Evolutionary conservation across 257 asterid species (phyloP), one percentile per base, ranked within the genome.

Genomic region (Striga asiatica): DNA sequence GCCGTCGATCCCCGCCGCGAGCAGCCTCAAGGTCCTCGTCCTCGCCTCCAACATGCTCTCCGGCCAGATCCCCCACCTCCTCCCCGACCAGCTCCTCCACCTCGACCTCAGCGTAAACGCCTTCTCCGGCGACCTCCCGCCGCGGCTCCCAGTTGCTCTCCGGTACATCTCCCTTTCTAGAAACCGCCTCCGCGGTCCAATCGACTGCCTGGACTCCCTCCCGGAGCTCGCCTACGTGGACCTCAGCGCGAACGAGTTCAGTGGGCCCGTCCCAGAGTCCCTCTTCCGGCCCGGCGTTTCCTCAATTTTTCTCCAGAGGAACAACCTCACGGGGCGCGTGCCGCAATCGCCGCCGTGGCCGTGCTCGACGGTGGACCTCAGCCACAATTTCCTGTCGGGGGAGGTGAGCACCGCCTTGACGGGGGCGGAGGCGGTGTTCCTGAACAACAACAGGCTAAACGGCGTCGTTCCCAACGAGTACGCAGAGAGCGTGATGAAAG

Each of bases 261-360:
- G 77, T 68, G 96, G 96, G 74, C 59, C 88, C 78, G 64, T 86
- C 31, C 94, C 96, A 0, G 8, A 47, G 20, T 29, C 76, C 19
- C 54, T 81, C 12, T 70, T 83, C 45, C 79, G 81, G 17, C 68
- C 81, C 11, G 25, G 71, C 5, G 65, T 86, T 65, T 63, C 76
- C 54, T 76, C 92, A 51, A 53, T 86, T 42, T 70, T 76, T 24
- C 88, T 86, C 73, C 96, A 86, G 74, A 85, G 96, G 92, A 86
- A 86, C 81, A 81, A 86, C 71, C 73, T 86, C 2, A 68, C 96
- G 0, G 96, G 96, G 3, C 62, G 67, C 50, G 65, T 86, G 77
- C 88, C 91, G 16, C 63, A 8, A 0, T 50, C 66, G 20, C 66
- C 69, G 5, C 69, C 77, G 34, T 49, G 66, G 60, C 45, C 28